Evolutionary conservation across 768 basidiomycete genomes (phyloP), one percentile per base, ranked within the genome.

Genomic region (Kwoniella heveanensis): DNA sequence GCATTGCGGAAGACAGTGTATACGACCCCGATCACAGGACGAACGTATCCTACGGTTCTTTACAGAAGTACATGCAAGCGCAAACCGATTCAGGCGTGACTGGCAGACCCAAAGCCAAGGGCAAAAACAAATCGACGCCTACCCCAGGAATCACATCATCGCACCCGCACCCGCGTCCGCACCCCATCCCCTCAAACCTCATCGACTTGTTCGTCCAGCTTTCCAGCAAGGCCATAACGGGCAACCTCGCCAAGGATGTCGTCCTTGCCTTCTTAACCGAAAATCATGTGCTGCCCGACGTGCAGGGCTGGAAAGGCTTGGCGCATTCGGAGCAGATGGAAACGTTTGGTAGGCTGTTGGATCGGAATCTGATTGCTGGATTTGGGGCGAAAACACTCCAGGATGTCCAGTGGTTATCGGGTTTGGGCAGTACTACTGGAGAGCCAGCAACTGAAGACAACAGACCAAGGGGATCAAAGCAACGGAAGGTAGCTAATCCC

Each of bases 301-400:
- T n/a, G n/a, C n/a, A n/a, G n/a, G n/a, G n/a, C n/a, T n/a, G n/a
- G n/a, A n/a, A n/a, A n/a, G n/a, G n/a, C n/a, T n/a, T n/a, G n/a
- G n/a, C n/a, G n/a, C n/a, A 64, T 21, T 30, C 53, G 22, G 54
- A 62, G 29, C 32, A 63, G 48, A 7, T 64, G 25, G 70, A 65
- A 25, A 64, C 67, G 2, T 79, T 79, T 60, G 54, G 60, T 39
- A 64, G 70, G 57, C 55, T 79, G 19, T 48, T 79, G 50, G 76
- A 79, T 51, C 64, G 74, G 50, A 77, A 79, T 60, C 54, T 79
- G 30, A 67, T 68, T 4, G 78, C 72, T 62, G 78, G 78, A 17
- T 74, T 79, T 44, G 72, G 72, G 19, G 66, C 64, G 4, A 76
- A 66, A 48, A 74, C 74, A 0, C 47, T 79, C 21, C 17, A 30